Conservation (phyloP, 257 asterid species). For the Gentiana straminea region DNA sequence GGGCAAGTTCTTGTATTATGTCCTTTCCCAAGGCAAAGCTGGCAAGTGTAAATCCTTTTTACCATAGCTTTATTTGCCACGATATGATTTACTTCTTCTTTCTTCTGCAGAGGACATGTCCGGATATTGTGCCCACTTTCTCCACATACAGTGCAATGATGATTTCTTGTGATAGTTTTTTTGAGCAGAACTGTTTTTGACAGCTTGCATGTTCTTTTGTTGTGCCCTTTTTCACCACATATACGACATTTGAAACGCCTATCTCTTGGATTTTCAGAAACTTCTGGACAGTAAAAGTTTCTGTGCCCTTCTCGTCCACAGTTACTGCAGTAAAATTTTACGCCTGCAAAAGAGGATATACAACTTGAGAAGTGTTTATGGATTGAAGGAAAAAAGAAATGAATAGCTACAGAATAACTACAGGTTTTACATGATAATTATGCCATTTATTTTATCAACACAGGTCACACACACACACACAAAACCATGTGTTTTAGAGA, state of each 20-base stretch:
- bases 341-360: slow-evolving; percentile 27
- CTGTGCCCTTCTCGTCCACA: slow-evolving; percentile 90
- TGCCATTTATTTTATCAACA: too few relatives aligned
- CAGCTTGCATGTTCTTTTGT: slow-evolving; percentile 68
- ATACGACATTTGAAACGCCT: slow-evolving; percentile 50
- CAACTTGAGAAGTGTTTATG: too few relatives aligned
- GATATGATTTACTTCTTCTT: slow-evolving; percentile 13
- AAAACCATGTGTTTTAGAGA: not conserved
- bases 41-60: slow-evolving; percentile 30
- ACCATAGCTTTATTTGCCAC: slow-evolving; percentile 11
- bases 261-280: slow-evolving; percentile 19
- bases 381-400: too few relatives aligned
- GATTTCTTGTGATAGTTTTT: slow-evolving; percentile 24
- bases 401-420: too few relatives aligned
- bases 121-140: slow-evolving; percentile 58
- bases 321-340: slow-evolving; percentile 56
- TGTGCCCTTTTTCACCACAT: slow-evolving; percentile 87
- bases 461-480: too few relatives aligned
- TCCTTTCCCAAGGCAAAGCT: slow-evolving; percentile 39
- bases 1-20: slow-evolving; percentile 59
- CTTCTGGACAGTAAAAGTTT: slow-evolving; percentile 68
- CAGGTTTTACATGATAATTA: too few relatives aligned
- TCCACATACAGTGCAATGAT: slow-evolving; percentile 56
- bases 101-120: slow-evolving; percentile 48
- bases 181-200: slow-evolving; percentile 25